Percentiles rank a stretch among this genome's conserved stretches.
Conservation (phyloP, 2,329 filamentous ascomycete species). For the Scleromitrula shiraiana region DNA sequence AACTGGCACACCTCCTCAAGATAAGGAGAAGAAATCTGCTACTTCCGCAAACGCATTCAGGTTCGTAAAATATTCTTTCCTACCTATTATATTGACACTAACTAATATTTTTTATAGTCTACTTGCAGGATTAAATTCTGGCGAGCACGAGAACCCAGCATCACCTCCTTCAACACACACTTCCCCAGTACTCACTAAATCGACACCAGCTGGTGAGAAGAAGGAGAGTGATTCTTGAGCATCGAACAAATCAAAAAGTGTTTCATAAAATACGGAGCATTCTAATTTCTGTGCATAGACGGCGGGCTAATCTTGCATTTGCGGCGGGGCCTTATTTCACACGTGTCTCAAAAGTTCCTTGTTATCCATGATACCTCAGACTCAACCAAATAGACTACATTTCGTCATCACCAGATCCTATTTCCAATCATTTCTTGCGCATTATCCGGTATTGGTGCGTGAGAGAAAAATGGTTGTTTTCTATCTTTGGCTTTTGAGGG, state of each 20-base stretch:
- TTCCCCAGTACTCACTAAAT: slow-evolving; percentile 59
- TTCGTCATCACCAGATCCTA: slow-evolving; percentile 27
- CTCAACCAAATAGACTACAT: slow-evolving; percentile 30
- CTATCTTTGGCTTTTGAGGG: slow-evolving; percentile 18
- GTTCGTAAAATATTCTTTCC: slow-evolving; percentile 45
- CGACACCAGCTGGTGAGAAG: slow-evolving; percentile 43
- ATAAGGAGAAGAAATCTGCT: slow-evolving; percentile 52
- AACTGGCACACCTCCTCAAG: slow-evolving; percentile 78
- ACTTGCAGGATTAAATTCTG: slow-evolving; percentile 40
- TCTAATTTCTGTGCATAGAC: slow-evolving; percentile 39
- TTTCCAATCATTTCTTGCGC: slow-evolving; percentile 20
- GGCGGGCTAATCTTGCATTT: slow-evolving; percentile 38
- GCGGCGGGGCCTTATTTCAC: slow-evolving; percentile 31
- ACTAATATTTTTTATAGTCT: slow-evolving; percentile 36
- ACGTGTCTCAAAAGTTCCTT: slow-evolving; percentile 40
- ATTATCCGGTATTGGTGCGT: slow-evolving; percentile 24
- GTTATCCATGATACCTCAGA: slow-evolving; percentile 38
- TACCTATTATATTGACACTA: neutral
- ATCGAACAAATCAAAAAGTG: slow-evolving; percentile 30
- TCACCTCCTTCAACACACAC: slow-evolving; percentile 63
- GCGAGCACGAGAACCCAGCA: slow-evolving; percentile 52
- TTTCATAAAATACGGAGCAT: slow-evolving; percentile 28
- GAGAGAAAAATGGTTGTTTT: slow-evolving; percentile 28
- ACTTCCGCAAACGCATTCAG: slow-evolving; percentile 87
- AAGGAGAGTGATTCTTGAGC: slow-evolving; percentile 42